Base-by-base conservation (phyloP, 805 yeast species). In the Candida broadrunensis region DNA sequence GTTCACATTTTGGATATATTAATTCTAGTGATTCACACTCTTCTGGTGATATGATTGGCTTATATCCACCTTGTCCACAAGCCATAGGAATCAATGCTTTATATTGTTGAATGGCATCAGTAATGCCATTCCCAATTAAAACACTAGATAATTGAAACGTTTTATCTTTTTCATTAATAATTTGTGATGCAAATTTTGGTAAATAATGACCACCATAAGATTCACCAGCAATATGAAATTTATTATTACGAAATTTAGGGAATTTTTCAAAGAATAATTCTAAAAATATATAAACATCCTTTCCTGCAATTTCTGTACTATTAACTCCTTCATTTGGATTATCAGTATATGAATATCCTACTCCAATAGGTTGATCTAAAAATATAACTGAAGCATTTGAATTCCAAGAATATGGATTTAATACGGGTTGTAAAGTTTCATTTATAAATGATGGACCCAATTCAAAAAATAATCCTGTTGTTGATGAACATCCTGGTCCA, bases 91-190 rank as follows among this genome's bases (percentile, higher is more conserved):
- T 78, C 57, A 86, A 87, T 59, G 78, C 78, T 37, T 74, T 73
- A 52, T 81, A 78, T 69, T 88, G 96, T 32, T 75, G 72, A 38
- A 81, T 65, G 1, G 93, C 83, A 59, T 88, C 93, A 16, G 95
- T 85, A 49, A 88, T 76, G 38, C 97, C 97, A 60, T 90, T 90
- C 41, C 97, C 97, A 51, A 90, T 87, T 59, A 90, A 56, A n/a
- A 89, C 79, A 3, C 96, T 86, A 8, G 83, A 65, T 49, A 88
- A 68, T 53, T 85, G 77, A 50, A 64, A 62, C 1, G 60, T 51
- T 45, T 67, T 62, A 43, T 60, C 65, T 23, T 56, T 57, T 41
- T 65, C 69, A 41, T 58, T 51, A 50, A 68, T 55, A 41, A 68
- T 66, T 47, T 65, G 72, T 19, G 56, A 48, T 8, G 72, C 63